Conservation (phyloP, 2,329 filamentous ascomycete species). For the Graphium sp. region DNA sequence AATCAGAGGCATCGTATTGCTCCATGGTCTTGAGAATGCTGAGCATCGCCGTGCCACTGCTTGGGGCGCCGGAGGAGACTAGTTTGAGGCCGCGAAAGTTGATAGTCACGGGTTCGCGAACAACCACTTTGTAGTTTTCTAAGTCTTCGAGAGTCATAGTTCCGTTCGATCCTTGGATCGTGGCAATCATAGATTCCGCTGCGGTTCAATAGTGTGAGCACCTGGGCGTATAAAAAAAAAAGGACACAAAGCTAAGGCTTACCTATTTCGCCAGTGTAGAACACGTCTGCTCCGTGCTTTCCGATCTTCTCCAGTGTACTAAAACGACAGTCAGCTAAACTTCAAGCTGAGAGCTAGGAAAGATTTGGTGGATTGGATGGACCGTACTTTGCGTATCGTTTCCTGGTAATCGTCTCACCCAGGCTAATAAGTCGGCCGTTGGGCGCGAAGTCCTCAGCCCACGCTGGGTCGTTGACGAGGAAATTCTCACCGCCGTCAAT, state of each 20-base stretch:
- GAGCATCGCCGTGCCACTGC: conserved; percentile 60
- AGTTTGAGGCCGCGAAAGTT: conserved; percentile 57
- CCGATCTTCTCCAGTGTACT: conserved; percentile 63
- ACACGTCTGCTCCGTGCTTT: conserved; percentile 51
- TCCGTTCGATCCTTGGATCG: conserved; percentile 54
- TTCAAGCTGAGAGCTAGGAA: too few species aligned
- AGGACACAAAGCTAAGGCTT: conserved; percentile 2
- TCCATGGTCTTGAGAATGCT: conserved; percentile 70
- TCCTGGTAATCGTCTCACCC: conserved; percentile 65
- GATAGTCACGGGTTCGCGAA: conserved; percentile 46
- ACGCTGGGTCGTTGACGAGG: conserved; percentile 56
- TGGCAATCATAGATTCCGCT: conserved; percentile 57
- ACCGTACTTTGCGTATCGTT: conserved; percentile 51
- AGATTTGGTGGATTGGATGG: too few species aligned
- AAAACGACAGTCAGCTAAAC: conserved; percentile 4
- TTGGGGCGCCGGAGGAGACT: conserved; percentile 54
- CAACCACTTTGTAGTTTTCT: conserved; percentile 49
- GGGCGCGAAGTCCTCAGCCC: conserved; percentile 79
- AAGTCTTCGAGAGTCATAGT: conserved; percentile 74
- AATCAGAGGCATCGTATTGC: conserved; percentile 46
- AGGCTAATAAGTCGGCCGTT: conserved; percentile 55
- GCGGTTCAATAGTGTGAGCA: conserved; percentile 8
- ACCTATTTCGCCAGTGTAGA: conserved; percentile 55
- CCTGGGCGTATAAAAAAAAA: neutral
- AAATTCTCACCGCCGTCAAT: conserved; percentile 33